Conservation (phyloP, 345 rosid genomes). For the Brassica cretica region DNA sequence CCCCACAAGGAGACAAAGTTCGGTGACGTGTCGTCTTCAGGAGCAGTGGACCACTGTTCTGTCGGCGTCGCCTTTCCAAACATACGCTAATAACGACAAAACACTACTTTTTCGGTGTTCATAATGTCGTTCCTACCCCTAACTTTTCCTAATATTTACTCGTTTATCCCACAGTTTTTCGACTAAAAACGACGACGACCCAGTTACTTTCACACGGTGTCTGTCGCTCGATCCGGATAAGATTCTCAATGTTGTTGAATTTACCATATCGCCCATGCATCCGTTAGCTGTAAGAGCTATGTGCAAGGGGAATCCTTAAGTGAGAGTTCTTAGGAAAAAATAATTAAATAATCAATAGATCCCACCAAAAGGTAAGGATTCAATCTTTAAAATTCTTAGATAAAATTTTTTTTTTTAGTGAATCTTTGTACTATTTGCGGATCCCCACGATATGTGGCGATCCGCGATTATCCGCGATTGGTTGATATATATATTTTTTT, state of each 20-base stretch:
- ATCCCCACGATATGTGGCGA: no score
- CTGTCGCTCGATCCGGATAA: not conserved
- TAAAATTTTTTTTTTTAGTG: no score
- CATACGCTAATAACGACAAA: not conserved
- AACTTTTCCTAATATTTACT: not conserved
- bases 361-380: no score
- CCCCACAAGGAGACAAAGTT: not conserved
- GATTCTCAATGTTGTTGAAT: not conserved
- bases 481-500: no score
- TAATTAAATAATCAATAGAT: no score
- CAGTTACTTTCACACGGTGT: not conserved
- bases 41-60: not conserved
- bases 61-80: constrained; percentile 1
- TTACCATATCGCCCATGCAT: not conserved
- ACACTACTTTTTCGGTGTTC: not conserved
- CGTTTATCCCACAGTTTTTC: not conserved
- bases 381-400: no score
- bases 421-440: no score
- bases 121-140: not conserved
- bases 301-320: no score
- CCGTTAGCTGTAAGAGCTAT: not conserved
- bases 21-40: not conserved
- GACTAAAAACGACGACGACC: not conserved
- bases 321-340: no score
- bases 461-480: no score